These are phyloP conservation scores for Neurospora discreta DNA, from an alignment of 495 filamentous ascomycete species.

Conservation along the genomic window DNA sequence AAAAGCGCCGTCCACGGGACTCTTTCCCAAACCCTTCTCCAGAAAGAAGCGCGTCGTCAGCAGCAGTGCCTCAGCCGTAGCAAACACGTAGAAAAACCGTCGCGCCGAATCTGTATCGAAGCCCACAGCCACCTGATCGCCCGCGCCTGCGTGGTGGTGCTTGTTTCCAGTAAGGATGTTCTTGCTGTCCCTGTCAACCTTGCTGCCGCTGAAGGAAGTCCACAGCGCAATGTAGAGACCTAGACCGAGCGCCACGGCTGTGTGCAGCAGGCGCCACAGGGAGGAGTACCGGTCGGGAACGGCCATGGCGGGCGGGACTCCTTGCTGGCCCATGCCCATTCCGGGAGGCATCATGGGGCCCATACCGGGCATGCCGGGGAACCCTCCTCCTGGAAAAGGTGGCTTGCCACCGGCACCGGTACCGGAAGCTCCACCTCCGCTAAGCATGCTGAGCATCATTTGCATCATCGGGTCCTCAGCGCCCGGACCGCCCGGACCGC, in stretches of 20 bases:
- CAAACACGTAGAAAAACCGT: slow-evolving; percentile 61
- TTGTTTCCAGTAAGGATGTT: background rate
- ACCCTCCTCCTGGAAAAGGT: background rate
- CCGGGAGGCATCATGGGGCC: background rate
- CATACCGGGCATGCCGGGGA: slow-evolving; percentile 23
- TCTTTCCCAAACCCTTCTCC: slow-evolving; percentile 33
- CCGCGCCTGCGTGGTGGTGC: slow-evolving; percentile 2
- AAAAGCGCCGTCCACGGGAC: slow-evolving; percentile 16
- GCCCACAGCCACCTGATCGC: slow-evolving; percentile 10
- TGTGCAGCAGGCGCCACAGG: slow-evolving; percentile 69
- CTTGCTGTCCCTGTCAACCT: slow-evolving; percentile 25
- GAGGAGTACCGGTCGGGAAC: slow-evolving; percentile 37
- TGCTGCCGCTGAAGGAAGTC: slow-evolving; percentile 53
- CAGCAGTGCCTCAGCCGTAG: slow-evolving; percentile 66
- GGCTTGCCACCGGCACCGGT: slow-evolving; percentile 12
- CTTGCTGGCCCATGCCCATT: background rate
- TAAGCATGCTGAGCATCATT: slow-evolving; percentile 25
- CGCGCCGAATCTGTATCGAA: slow-evolving; percentile 5
- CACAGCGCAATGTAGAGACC: slow-evolving; percentile 59
- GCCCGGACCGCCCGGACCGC: slow-evolving; percentile 13
- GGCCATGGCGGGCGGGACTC: slow-evolving; percentile 4
- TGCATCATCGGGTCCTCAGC: slow-evolving; percentile 23
- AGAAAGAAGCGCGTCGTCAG: slow-evolving; percentile 55
- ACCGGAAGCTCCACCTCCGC: slow-evolving; percentile 10
- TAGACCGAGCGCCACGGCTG: slow-evolving; percentile 56